Conservation (phyloP, 371 early-diverging fungal species). For the Mucor racemosus region DNA sequence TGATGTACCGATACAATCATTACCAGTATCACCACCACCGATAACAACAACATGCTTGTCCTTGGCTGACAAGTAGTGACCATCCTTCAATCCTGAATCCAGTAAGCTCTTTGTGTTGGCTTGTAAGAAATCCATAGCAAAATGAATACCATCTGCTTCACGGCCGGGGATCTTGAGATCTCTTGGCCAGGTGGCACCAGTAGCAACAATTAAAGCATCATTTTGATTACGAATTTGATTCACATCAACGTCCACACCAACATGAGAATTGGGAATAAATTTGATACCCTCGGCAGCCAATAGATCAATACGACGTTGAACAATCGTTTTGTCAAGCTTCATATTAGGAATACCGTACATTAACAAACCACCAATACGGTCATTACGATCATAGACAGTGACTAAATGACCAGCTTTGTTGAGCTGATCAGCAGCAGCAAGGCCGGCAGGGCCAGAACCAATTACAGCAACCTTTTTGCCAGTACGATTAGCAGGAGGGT, state of each 20-base stretch:
- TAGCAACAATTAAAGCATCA: constrained; percentile 89
- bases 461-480: constrained; percentile 88
- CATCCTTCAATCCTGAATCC: constrained; percentile 76
- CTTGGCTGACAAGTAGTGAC: constrained; percentile 81
- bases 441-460: constrained; percentile 96
- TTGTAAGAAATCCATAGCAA: constrained; percentile 97
- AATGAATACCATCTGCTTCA: constrained; percentile 89
- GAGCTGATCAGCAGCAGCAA: constrained; percentile 96
- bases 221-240: constrained; percentile 61
- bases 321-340: constrained; percentile 96
- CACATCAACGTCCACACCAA: constrained; percentile 84
- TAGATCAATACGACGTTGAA: constrained; percentile 91
- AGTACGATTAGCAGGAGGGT: constrained; percentile 84
- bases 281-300: constrained; percentile 89
- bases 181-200: constrained; percentile 97
- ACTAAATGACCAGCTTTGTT: constrained; percentile 95
- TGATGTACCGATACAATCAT: constrained; percentile 95
- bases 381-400: constrained; percentile 95
- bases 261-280: constrained; percentile 86
- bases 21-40: constrained; percentile 98
- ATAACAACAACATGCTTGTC: constrained; percentile 96
- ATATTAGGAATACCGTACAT: constrained; percentile 99
- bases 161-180: constrained; percentile 90
- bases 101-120: constrained; percentile 86
- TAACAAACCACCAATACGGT: constrained; percentile 93